phyloP scores from a whole-genome alignment of 495 filamentous ascomycete genomes.

The Penicillium malachiteum region DNA sequence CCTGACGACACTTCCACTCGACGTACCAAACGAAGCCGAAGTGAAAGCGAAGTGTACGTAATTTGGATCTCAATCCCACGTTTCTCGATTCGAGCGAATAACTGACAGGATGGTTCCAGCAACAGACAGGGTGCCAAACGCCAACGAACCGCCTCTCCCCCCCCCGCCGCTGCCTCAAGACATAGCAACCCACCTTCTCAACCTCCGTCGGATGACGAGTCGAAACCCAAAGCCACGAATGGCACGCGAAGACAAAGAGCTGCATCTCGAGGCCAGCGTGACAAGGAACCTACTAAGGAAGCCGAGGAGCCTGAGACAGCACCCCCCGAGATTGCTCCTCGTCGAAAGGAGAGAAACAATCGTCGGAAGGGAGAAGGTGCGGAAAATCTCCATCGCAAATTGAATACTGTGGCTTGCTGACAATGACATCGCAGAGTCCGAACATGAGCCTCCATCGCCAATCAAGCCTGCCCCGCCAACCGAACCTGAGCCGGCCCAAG shows the following conservation, averaged over 20 bases:
- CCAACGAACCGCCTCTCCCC: slow-evolving; percentile 73
- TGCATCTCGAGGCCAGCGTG: slow-evolving; percentile 64
- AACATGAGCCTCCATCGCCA: slow-evolving; percentile 39
- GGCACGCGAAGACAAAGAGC: slow-evolving; percentile 65
- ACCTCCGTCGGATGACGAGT: slow-evolving; percentile 72
- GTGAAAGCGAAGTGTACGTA: slow-evolving; percentile 90
- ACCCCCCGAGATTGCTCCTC: slow-evolving; percentile 65
- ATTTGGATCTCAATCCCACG: not conserved
- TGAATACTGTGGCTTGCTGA: slow-evolving; percentile 7
- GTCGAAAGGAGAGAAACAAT: slow-evolving; percentile 72
- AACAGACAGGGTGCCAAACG: slow-evolving; percentile 59
- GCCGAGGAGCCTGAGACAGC: slow-evolving; percentile 62
- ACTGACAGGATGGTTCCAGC: slow-evolving; percentile 36
- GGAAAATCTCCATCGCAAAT: not conserved
- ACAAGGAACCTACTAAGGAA: slow-evolving; percentile 68
- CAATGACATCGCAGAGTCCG: slow-evolving; percentile 29
- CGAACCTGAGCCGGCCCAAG: slow-evolving; percentile 37
- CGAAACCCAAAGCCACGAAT: slow-evolving; percentile 45
- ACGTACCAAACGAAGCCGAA: slow-evolving; percentile 78
- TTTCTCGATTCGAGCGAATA: slow-evolving; percentile 5
- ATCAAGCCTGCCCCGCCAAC: slow-evolving; percentile 37
- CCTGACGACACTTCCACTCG: slow-evolving; percentile 50
- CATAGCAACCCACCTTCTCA: slow-evolving; percentile 45
- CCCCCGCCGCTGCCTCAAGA: slow-evolving; percentile 57
- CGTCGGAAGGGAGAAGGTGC: slow-evolving; percentile 76